phyloP scores from a whole-genome alignment of 1,284 basidiomycete genomes.

The Moesziomyces globuligerus region DNA sequence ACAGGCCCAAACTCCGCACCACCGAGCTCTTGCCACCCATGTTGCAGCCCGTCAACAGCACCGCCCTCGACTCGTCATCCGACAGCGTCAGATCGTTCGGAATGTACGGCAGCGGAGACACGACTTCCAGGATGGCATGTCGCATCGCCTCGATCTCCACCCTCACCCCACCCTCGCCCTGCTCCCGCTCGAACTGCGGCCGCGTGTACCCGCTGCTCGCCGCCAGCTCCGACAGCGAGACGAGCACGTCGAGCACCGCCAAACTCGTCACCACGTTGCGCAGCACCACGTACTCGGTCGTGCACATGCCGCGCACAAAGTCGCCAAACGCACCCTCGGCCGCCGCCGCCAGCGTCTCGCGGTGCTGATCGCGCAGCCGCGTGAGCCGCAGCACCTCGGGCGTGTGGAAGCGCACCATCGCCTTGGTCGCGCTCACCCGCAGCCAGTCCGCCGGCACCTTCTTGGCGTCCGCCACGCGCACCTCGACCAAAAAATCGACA shows the following conservation, averaged over 20 bases:
- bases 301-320: slow-evolving; percentile 48
- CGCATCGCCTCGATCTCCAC: slow-evolving; percentile 52
- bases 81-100: slow-evolving; percentile 55
- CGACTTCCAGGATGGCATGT: slow-evolving; percentile 60
- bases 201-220: slow-evolving; percentile 42
- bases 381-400: slow-evolving; percentile 77
- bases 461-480: slow-evolving; percentile 78
- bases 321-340: slow-evolving; percentile 45
- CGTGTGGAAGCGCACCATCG: slow-evolving; percentile 81
- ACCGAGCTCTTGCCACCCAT: slow-evolving; percentile 76
- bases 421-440: slow-evolving; percentile 80
- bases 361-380: slow-evolving; percentile 79
- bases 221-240: slow-evolving; percentile 48
- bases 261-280: slow-evolving; percentile 49
- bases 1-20: slow-evolving; percentile 58
- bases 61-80: slow-evolving; percentile 6
- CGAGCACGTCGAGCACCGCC: slow-evolving; percentile 55
- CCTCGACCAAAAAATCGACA: slow-evolving; percentile 67
- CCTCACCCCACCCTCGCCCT: slow-evolving; percentile 5
- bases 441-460: slow-evolving; percentile 83
- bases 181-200: slow-evolving; percentile 19
- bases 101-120: slow-evolving; percentile 43
- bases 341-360: slow-evolving; percentile 77
- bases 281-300: slow-evolving; percentile 43
- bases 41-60: slow-evolving; percentile 65